Base-by-base conservation (phyloP, 768 basidiomycete genomes). In the Serendipita vermifera region DNA sequence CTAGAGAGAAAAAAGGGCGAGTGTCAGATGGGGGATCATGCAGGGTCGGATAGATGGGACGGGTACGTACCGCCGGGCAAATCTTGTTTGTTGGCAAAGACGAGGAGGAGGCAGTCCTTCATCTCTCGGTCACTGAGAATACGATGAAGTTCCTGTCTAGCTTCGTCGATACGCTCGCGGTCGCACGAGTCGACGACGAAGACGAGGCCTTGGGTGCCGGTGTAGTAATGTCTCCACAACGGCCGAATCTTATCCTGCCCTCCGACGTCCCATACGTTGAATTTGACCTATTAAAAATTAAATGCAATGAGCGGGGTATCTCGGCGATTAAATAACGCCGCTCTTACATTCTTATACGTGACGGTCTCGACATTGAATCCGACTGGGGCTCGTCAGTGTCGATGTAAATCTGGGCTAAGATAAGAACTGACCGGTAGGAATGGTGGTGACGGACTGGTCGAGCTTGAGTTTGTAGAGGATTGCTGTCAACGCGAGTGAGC, bases 21-120 rank as follows among this genome's bases (percentile, higher is more conserved):
- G 32, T 32, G 13, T 33, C 14, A 11, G 36, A 11, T 17, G 17
- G 36, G 36, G 36, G 51, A 11, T 7, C 13, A 5, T 32, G n/a
- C 15, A 7, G 40, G 32, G 22, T 56, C 33, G 4, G 14, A 54
- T 38, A 14, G 57, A 22, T 3, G 22, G 24, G 32, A 33, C 17
- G n/a, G 54, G 15, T 5, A 74, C 82, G 63, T 63, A 94, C 93
- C 93, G 70, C 89, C 91, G 5, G 91, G 91, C 62, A 98, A 72
- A 78, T 98, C 94, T 72, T 98, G 94, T 74, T 98, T 98, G 74
- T 98, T 98, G 32, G 94, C 93, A 70, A 98, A 98, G n/a, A 98
- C 93, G 59, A 98, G 83, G 66, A 98, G 68, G 56, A 98, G 69
- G 67, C 93, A 97, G 62, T 97, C 93, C 71, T 88, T 91, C 94